These are phyloP conservation scores for Phialophora macrospora DNA, from an alignment of 2,329 filamentous ascomycete species.

Conservation along the genomic window DNA sequence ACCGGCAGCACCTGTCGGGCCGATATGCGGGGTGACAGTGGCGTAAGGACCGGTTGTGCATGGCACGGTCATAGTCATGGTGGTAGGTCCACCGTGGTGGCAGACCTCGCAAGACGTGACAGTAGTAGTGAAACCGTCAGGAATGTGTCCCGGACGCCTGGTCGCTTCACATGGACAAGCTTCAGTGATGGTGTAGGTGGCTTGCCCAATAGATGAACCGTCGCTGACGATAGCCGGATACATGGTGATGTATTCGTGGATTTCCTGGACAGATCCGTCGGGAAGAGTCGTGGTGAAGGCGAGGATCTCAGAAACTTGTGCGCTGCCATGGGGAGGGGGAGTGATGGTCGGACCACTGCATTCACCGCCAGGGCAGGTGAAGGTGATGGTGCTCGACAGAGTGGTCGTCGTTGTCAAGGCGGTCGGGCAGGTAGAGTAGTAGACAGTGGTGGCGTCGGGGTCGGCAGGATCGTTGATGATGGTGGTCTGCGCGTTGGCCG, in stretches of 20 bases:
- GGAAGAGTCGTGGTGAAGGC: constrained; percentile 36
- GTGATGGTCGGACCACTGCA: constrained; percentile 33
- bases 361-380: constrained; percentile 33
- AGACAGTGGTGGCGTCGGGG: constrained; percentile 32
- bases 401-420: constrained; percentile 38
- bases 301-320: constrained; percentile 20
- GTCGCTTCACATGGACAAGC: constrained; percentile 38
- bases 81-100: constrained; percentile 32
- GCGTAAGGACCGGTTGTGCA: constrained; percentile 37
- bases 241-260: constrained; percentile 40
- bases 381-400: constrained; percentile 36
- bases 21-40: constrained; percentile 29
- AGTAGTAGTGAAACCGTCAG: constrained; percentile 37
- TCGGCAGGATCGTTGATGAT: constrained; percentile 29
- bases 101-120: constrained; percentile 35
- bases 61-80: constrained; percentile 37
- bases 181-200: constrained; percentile 45
- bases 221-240: constrained; percentile 39
- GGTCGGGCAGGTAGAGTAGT: constrained; percentile 37
- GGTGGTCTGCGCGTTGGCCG: constrained; percentile 37
- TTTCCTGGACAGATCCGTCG: constrained; percentile 35
- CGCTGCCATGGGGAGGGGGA: constrained; percentile 22
- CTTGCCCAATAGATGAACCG: constrained; percentile 35
- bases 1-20: constrained; percentile 7
- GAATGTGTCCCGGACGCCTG: constrained; percentile 28